A percentile compares a stretch with the other conserved stretches of the same genome.
Conservation (phyloP, 1,284 basidiomycete genomes). For the Anthracocystis setariae region DNA sequence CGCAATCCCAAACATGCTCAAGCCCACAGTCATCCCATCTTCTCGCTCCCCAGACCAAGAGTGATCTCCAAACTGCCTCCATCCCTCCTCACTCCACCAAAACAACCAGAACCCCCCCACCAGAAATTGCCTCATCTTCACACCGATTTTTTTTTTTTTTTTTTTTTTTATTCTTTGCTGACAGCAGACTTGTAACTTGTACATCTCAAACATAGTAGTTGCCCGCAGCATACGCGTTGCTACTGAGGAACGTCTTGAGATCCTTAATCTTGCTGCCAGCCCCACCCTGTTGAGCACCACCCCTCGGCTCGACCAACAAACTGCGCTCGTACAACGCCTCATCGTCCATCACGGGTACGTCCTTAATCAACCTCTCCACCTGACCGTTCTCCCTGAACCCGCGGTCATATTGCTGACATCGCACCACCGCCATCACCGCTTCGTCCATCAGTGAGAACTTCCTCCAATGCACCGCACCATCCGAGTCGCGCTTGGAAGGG, state of each 20-base stretch:
- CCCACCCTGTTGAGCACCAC: neutral
- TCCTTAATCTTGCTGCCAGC: slow-evolving; percentile 48
- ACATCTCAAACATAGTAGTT: neutral
- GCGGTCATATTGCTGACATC: slow-evolving; percentile 56
- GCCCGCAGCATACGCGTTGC: slow-evolving; percentile 2
- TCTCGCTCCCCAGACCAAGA: too few species aligned
- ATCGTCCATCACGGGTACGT: slow-evolving; percentile 58
- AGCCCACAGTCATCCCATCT: too few species aligned
- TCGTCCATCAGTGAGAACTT: slow-evolving; percentile 64
- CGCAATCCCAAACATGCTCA: too few species aligned
- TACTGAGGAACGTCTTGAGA: slow-evolving; percentile 38
- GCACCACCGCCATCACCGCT: slow-evolving; percentile 56
- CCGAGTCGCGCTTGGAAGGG: slow-evolving; percentile 43
- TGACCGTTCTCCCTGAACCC: slow-evolving; percentile 17
- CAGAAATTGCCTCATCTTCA: too few species aligned
- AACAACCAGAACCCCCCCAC: too few species aligned
- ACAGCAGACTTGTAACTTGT: neutral
- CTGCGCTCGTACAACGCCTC: slow-evolving; percentile 54
- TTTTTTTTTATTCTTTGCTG: too few species aligned
- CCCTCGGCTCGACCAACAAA: slow-evolving; percentile 50
- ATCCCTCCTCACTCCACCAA: too few species aligned
- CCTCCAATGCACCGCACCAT: slow-evolving; percentile 61
- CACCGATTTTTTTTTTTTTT: too few species aligned
- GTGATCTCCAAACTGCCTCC: too few species aligned
- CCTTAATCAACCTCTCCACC: slow-evolving; percentile 51